Conservation (phyloP, 2,329 filamentous ascomycete genomes). For the Aspergillus neoniger region DNA sequence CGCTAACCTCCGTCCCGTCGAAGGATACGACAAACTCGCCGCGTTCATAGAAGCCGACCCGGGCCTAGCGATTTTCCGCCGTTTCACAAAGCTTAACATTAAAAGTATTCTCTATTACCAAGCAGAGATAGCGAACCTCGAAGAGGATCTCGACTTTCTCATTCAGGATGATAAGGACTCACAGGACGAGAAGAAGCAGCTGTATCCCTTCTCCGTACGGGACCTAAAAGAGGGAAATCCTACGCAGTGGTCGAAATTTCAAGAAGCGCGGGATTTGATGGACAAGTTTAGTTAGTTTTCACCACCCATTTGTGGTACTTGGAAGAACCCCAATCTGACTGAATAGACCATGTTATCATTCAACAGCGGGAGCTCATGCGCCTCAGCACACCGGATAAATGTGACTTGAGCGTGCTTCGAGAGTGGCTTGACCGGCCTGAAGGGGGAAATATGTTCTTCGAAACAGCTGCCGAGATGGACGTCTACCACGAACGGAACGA, state of each 20-base stretch:
- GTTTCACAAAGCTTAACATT: slow-evolving; percentile 2
- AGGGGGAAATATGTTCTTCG: background rate
- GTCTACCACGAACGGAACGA: background rate
- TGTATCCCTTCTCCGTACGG: background rate
- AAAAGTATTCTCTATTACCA: slow-evolving; percentile 12
- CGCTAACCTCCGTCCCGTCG: background rate
- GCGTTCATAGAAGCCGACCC: slow-evolving; percentile 2
- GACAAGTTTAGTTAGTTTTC: slow-evolving; percentile 4
- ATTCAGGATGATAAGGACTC: slow-evolving; percentile 3
- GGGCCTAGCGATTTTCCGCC: slow-evolving; percentile 3
- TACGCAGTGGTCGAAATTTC: slow-evolving; percentile 7
- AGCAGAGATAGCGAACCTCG: slow-evolving; percentile 5
- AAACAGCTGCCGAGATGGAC: background rate
- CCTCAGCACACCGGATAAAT: background rate
- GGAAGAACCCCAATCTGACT: background rate
- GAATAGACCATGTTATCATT: slow-evolving; percentile 1
- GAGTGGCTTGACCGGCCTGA: background rate
- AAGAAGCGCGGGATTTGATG: slow-evolving; percentile 3
- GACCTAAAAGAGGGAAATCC: slow-evolving; percentile 6
- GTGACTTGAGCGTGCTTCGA: background rate
- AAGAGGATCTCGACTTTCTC: background rate
- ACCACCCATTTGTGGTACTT: background rate
- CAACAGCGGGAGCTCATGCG: slow-evolving; percentile 5
- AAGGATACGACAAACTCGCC: slow-evolving; percentile 10
- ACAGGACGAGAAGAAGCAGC: background rate